Conservation (phyloP, 1,284 basidiomycete species). For the Trichosporon coremiiforme region DNA sequence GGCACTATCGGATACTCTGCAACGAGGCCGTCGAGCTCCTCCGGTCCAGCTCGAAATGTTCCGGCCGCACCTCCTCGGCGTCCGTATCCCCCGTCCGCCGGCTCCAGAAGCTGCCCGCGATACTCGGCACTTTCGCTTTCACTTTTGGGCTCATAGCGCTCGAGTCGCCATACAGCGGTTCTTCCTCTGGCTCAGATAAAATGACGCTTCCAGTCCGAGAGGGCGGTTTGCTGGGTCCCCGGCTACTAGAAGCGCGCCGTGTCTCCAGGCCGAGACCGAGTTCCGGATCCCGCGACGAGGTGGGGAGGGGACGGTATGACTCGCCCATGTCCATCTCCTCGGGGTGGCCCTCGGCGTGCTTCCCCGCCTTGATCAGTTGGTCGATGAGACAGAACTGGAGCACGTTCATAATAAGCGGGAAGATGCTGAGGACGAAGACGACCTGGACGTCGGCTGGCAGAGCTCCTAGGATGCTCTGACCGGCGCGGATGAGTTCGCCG, state of each 20-base stretch:
- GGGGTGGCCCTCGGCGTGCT: constrained; percentile 23
- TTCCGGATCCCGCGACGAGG: constrained; percentile 17
- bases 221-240: constrained; percentile 1
- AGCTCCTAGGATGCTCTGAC: constrained; percentile 81
- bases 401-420: constrained; percentile 90
- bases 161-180: constrained; percentile 9
- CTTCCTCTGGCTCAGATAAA: constrained; percentile 7
- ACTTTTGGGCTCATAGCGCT: neutral
- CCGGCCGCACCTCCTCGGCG: constrained; percentile 2
- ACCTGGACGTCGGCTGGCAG: constrained; percentile 73
- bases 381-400: constrained; percentile 64
- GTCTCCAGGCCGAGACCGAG: constrained; percentile 6
- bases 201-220: constrained; percentile 20
- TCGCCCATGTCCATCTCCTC: constrained; percentile 26
- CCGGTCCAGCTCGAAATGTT: constrained; percentile 9
- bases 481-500: constrained; percentile 70
- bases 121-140: neutral
- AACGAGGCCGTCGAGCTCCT: neutral
- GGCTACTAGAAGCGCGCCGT: constrained; percentile 18
- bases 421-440: constrained; percentile 86
- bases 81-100: constrained; percentile 13
- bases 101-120: constrained; percentile 8
- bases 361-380: constrained; percentile 53
- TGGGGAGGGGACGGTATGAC: constrained; percentile 27
- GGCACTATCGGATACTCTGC: neutral